phyloP scores from a whole-genome alignment of 805 yeast species.

The Candida maesae region DNA sequence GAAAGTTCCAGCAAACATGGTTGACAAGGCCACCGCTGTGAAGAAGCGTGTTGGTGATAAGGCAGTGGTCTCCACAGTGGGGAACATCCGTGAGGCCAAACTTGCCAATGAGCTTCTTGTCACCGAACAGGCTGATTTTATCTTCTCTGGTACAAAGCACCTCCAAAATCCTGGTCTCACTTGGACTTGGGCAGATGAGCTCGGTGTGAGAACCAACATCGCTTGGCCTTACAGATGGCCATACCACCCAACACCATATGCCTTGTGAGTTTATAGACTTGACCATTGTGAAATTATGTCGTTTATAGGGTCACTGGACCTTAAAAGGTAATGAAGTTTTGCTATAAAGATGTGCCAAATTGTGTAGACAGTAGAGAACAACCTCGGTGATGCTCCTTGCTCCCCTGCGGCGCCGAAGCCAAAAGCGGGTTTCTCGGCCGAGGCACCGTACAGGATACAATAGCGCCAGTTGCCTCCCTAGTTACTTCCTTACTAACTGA shows the following conservation, averaged over 20 bases:
- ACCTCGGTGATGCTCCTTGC: no score
- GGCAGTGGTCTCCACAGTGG: conserved; percentile 44
- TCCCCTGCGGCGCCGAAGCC: no score
- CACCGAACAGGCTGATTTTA: conserved; percentile 43
- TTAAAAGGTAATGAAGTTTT: no score
- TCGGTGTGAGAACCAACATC: conserved; percentile 39
- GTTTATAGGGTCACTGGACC: no score
- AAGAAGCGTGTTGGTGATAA: conserved; percentile 43
- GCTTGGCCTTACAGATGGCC: conserved; percentile 34
- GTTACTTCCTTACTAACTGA: no score
- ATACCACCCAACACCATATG: conserved; percentile 20
- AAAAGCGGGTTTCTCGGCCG: no score
- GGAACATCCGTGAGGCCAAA: conserved; percentile 35
- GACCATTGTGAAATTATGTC: no score
- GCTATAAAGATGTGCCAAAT: no score
- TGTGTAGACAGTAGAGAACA: no score
- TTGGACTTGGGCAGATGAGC: conserved; percentile 46
- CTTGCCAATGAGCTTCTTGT: conserved; percentile 39
- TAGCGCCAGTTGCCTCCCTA: no score
- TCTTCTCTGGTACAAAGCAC: conserved; percentile 43
- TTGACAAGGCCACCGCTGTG: conserved; percentile 37
- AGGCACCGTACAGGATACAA: no score
- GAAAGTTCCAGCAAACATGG: conserved; percentile 32
- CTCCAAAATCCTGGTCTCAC: conserved; percentile 48
- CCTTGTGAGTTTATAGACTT: no score